phyloP scores from a whole-genome alignment of 2,329 filamentous ascomycete genomes.

The Fonsecaea pugnacius region DNA sequence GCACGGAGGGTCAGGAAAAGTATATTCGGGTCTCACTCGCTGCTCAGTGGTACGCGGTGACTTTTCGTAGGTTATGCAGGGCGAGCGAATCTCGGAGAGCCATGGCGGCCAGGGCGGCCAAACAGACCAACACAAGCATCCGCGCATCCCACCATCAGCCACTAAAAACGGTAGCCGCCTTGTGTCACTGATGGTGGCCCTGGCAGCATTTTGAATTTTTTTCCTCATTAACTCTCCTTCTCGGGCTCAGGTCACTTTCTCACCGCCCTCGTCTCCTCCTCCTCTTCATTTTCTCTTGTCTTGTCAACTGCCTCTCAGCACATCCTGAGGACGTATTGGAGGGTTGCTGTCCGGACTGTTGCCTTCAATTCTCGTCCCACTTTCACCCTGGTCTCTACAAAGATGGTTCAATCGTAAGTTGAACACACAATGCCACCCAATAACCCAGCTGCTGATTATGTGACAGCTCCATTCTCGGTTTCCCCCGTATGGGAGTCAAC shows the following conservation, averaged over 20 bases:
- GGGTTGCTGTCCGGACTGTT: constrained; percentile 28
- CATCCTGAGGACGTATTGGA: constrained; percentile 31
- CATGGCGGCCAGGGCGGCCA: neutral
- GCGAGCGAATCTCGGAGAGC: constrained; percentile 3
- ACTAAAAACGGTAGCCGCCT: neutral
- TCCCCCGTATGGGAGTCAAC: constrained; percentile 97
- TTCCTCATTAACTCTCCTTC: constrained; percentile 13
- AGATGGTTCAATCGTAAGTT: constrained; percentile 66
- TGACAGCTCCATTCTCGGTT: constrained; percentile 79
- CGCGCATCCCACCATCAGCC: neutral
- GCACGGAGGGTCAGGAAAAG: neutral
- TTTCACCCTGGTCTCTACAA: constrained; percentile 41
- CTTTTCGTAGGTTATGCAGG: constrained; percentile 6
- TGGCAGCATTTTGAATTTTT: neutral
- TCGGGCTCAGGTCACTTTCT: constrained; percentile 21
- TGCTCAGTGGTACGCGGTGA: neutral
- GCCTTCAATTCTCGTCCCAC: constrained; percentile 13
- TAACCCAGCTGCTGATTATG: constrained; percentile 22
- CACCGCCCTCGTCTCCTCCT: constrained; percentile 37
- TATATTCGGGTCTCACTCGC: neutral
- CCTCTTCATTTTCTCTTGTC: constrained; percentile 26
- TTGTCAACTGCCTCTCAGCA: constrained; percentile 30
- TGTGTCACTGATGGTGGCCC: neutral
- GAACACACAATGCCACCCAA: neutral
- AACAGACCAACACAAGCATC: constrained; percentile 1